These are phyloP conservation scores for Triglochin maritima DNA, from an alignment of 106 monocot species.

Conservation along the genomic window DNA sequence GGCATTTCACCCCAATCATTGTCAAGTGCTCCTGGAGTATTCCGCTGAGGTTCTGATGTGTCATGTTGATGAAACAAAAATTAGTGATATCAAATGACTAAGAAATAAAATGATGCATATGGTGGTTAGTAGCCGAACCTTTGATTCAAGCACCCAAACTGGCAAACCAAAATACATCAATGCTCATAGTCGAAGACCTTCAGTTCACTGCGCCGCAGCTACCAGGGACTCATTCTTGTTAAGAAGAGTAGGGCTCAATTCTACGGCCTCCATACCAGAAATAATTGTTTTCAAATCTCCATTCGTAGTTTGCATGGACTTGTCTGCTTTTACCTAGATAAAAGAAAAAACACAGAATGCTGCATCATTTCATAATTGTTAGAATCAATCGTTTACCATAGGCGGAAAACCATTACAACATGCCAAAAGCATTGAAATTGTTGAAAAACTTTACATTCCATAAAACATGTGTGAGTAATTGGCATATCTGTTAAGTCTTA, in stretches of 20 bases:
- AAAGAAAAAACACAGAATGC: not conserved
- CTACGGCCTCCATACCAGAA: slow-evolving; percentile 9
- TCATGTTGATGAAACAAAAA: not conserved
- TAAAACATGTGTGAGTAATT: too few species aligned
- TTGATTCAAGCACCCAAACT: not conserved
- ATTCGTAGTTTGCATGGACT: slow-evolving; percentile 6
- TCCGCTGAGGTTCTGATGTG: not conserved
- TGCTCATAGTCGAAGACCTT: not conserved
- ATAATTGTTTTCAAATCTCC: slow-evolving; percentile 7
- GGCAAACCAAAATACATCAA: not conserved
- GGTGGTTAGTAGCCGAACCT: not conserved
- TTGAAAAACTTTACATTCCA: too few species aligned
- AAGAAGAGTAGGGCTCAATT: slow-evolving; percentile 2
- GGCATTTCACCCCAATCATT: slow-evolving; percentile 1
- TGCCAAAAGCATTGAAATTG: too few species aligned
- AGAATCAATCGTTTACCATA: too few species aligned
- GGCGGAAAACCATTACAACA: too few species aligned
- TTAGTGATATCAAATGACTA: not conserved
- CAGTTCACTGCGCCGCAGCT: not conserved
- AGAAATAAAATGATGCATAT: not conserved
- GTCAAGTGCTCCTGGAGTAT: not conserved
- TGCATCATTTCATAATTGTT: not conserved
- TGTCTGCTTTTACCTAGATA: slow-evolving; percentile 28
- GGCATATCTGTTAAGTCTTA: too few species aligned
- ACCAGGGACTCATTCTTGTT: not conserved